phyloP scores from a whole-genome alignment of 371 early-diverging fungal species.

The Conidiobolus incongruus region DNA sequence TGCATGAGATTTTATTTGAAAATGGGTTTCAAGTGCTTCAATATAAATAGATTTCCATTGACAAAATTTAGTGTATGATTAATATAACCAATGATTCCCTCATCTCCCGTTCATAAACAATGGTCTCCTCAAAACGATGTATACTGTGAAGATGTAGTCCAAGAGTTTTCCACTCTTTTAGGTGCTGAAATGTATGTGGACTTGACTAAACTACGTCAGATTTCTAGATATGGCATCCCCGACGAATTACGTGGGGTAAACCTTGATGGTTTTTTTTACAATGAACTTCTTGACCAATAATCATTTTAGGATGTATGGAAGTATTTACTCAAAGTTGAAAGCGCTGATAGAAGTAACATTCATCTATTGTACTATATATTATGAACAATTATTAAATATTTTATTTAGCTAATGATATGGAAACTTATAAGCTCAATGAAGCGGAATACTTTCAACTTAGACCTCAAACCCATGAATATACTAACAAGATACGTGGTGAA shows the following conservation, averaged over 20 bases:
- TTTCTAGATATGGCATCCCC: conserved; percentile 74
- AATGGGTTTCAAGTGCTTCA: too few species aligned
- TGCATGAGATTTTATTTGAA: too few species aligned
- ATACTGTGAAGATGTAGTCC: conserved; percentile 9
- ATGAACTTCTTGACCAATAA: conserved; percentile 2
- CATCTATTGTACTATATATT: conserved; percentile 6
- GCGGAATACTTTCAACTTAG: conserved; percentile 53
- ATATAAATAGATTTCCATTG: too few species aligned
- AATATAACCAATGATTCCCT: neutral
- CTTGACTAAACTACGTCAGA: conserved; percentile 52
- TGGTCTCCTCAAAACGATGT: neutral
- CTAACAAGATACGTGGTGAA: conserved; percentile 73
- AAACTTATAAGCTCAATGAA: conserved; percentile 21
- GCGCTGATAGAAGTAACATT: conserved; percentile 61
- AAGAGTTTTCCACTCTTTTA: conserved; percentile 59
- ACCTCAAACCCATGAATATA: conserved; percentile 44
- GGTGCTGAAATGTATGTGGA: conserved; percentile 76
- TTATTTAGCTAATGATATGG: conserved; percentile 3
- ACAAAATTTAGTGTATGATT: too few species aligned
- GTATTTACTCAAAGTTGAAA: conserved; percentile 65
- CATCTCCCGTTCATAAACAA: neutral
- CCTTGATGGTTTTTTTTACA: neutral
- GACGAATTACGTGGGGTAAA: conserved; percentile 59
- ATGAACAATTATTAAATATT: neutral
- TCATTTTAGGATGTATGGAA: conserved; percentile 68